Evolutionary conservation across 148 eudicot species (phyloP), one percentile per base, ranked within the genome.

Genomic region (Camellia granthamiana): DNA sequence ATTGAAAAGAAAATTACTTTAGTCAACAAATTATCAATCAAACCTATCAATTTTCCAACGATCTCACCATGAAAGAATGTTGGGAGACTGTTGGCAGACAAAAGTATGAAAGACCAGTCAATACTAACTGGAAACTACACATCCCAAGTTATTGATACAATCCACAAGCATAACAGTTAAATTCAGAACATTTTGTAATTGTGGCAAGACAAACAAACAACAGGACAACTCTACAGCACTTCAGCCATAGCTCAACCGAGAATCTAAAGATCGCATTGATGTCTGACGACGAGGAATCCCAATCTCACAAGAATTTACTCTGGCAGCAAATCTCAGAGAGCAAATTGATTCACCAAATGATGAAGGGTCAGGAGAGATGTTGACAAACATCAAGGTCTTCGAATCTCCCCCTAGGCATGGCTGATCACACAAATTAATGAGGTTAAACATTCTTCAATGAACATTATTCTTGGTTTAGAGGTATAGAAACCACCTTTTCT

Each of bases 371-470:
- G 97, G 97, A 18, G 94, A 90, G 21, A 92, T 77, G 18, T 92
- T 92, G 38, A 92, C 97, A 65, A 92, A 89, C 97, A 92, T 92
- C 78, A 92, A 77, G 0, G 97, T 92, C 85, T 92, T 92, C 0
- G 94, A 90, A 81, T 92, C 93, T 55, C 94, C 97, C 10, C 97
- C 92, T 10, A 92, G 83, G 79, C 97, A 90, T 42, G 97, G 94
- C 97, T 92, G 90, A 64, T 47, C 23, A 55, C 14, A 84, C n/a
- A 65, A 14, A 62, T 13, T 11, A 62, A 38, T 13, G 30, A 65
- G 38, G n/a, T 65, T 14, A 41, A 61, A 21, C 12, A 30, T 12
- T 72, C 2, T 73, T 0, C 16, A 61, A 61, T 16, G 23, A 47
- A 64, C 21, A 46, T 56, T 75, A 38, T 30, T 75, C 77, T 13